These are phyloP conservation scores for Huntiella bhutanensis DNA, from an alignment of 2,329 filamentous ascomycete genomes.

Conservation along the genomic window DNA sequence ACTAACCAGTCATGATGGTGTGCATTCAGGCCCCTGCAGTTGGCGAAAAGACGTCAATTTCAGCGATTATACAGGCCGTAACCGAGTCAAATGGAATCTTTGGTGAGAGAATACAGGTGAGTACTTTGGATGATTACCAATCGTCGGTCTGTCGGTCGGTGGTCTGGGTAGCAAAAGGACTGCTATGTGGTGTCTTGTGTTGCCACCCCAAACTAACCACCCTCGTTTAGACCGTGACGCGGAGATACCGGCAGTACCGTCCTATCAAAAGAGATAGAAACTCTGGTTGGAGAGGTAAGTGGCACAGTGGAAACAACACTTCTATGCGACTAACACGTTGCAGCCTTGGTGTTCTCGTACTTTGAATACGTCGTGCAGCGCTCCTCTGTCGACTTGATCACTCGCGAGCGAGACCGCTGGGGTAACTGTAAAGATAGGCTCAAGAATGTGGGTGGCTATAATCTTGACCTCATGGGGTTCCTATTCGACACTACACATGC, in stretches of 20 bases:
- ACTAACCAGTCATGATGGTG: no score
- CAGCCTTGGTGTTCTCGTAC: constrained; percentile 84
- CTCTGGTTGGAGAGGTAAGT: constrained; percentile 91
- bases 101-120: no score
- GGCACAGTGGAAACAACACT: not conserved
- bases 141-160: no score
- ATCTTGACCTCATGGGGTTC: constrained; percentile 56
- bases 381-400: constrained; percentile 44
- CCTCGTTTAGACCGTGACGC: constrained; percentile 48
- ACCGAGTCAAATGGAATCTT: no score
- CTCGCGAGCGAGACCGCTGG: constrained; percentile 54
- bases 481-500: constrained; percentile 59
- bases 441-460: constrained; percentile 50
- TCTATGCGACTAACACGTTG: constrained; percentile 6
- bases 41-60: constrained; percentile 57
- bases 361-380: constrained; percentile 65
- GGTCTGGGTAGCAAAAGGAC: no score
- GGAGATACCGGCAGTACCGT: constrained; percentile 74
- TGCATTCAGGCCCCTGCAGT: constrained; percentile 57
- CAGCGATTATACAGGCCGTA: constrained; percentile 59
- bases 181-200: no score
- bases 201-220: not conserved
- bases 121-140: no score
- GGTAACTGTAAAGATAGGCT: constrained; percentile 53
- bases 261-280: constrained; percentile 83